Evolutionary conservation across 1,139 yeast genomes (phyloP), one percentile per base, ranked within the genome.

Genomic region (Debaryomyces subglobosus): DNA sequence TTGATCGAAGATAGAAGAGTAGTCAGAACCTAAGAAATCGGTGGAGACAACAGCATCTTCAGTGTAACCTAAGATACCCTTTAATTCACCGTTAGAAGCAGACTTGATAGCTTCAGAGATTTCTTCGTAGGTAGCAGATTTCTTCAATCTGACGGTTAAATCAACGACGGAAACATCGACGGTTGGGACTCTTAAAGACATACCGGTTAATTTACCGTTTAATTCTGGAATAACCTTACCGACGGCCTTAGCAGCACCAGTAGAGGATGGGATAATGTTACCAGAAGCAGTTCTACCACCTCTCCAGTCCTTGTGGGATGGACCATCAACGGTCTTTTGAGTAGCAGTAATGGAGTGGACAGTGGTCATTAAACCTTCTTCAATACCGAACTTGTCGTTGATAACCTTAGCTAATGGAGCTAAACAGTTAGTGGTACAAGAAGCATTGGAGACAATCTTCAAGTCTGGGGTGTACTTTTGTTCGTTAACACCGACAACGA

Each of bases 201-300:
- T 81, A 80, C 96, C 96, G 62, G 96, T 88, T 71, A 87, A 85
- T 80, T 87, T 88, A 69, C 95, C 95, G 79, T 85, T 84, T 68
- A 87, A 85, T 69, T 83, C 85, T 64, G 96, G 96, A 65, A 88
- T 86, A 68, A 88, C 95, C 82, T 86, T 86, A 73, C 94, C 95
- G 64, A 87, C 95, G 63, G 94, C 94, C 84, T 87, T 87, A 69
- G 96, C 96, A 68, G 95, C 95, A 82, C 95, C 95, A 60, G 95
- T 87, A 61, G 94, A 86, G 46, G 94, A 87, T 71, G 95, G 95
- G 66, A 87, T 87, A 71, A 87, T 86, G 88, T 87, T 87, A 71
- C 88, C 92, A 54, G 91, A 84, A 69, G 95, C 95, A 67, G 95
- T 85, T 78, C 95, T 85, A 74, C 95, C 95, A 72, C 95, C 95